These are phyloP conservation scores for Sphaerulina populicola DNA, from an alignment of 2,329 filamentous ascomycete species.

Conservation along the genomic window DNA sequence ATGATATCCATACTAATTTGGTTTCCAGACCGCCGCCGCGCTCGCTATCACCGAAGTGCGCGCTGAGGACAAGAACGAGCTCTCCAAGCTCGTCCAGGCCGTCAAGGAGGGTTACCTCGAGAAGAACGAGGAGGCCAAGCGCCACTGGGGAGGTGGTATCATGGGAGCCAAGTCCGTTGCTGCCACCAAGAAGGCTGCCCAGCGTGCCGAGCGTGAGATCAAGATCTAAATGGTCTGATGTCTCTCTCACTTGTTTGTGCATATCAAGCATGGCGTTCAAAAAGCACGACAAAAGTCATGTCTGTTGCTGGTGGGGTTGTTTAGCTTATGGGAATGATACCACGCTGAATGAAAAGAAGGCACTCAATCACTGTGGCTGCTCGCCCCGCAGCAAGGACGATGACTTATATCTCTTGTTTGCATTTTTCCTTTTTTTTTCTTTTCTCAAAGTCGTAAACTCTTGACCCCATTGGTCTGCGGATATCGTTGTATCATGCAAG, in stretches of 20 bases:
- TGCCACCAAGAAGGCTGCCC: constrained; percentile 75
- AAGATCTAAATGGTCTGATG: constrained; percentile 65
- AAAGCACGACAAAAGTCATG: constrained; percentile 18
- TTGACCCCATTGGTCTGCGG: neutral
- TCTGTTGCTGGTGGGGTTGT: constrained; percentile 15
- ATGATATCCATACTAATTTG: constrained; percentile 22
- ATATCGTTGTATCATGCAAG: too few relatives aligned
- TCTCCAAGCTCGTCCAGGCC: constrained; percentile 89
- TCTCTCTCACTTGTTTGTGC: constrained; percentile 7
- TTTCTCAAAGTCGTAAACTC: neutral
- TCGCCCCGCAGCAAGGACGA: constrained; percentile 19
- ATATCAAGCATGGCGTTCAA: constrained; percentile 19
- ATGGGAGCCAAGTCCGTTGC: constrained; percentile 92
- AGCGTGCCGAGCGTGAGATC: constrained; percentile 87
- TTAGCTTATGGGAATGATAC: constrained; percentile 20
- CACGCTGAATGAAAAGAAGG: constrained; percentile 17
- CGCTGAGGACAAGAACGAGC: constrained; percentile 95
- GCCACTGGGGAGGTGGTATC: constrained; percentile 99
- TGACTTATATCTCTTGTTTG: constrained; percentile 8
- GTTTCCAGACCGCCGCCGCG: constrained; percentile 84
- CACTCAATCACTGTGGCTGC: constrained; percentile 19
- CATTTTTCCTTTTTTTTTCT: constrained; percentile 5
- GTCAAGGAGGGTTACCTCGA: constrained; percentile 98
- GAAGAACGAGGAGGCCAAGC: constrained; percentile 84
- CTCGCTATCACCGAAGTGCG: constrained; percentile 94